A percentile compares a stretch with the other conserved stretches of the same genome.
Conservation (phyloP, 2,329 filamentous ascomycete species). For the Coleophoma crateriformis region DNA sequence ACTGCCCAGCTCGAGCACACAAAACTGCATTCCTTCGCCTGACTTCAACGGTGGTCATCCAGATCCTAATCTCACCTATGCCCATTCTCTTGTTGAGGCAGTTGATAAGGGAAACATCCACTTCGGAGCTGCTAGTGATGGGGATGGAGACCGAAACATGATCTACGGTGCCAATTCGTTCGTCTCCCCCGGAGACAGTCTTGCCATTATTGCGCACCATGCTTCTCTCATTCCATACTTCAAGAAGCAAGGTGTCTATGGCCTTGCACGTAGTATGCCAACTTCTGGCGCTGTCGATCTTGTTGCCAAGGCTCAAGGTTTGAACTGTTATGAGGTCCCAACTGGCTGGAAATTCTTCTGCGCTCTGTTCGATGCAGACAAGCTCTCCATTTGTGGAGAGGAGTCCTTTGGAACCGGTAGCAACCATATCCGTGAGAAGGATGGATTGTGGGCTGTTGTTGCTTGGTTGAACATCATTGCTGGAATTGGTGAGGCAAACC, state of each 20-base stretch:
- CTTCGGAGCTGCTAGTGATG: constrained; percentile 94
- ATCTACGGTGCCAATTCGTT: constrained; percentile 97
- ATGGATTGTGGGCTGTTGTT: constrained; percentile 94
- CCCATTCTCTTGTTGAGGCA: constrained; percentile 86
- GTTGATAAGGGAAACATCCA: constrained; percentile 90
- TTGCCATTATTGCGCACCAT: constrained; percentile 97
- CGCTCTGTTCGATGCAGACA: constrained; percentile 87
- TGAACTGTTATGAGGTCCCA: constrained; percentile 92
- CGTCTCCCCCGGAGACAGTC: constrained; percentile 92
- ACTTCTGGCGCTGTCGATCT: constrained; percentile 93
- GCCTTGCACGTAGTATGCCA: constrained; percentile 94
- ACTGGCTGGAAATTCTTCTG: constrained; percentile 99
- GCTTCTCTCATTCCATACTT: constrained; percentile 97
- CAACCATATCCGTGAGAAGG: constrained; percentile 99
- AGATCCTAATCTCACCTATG: constrained; percentile 96
- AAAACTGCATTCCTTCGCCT: constrained; percentile 87
- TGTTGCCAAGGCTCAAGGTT: constrained; percentile 88
- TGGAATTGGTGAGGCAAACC: constrained; percentile 77
- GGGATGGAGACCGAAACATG: constrained; percentile 99
- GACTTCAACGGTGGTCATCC: constrained; percentile 98
- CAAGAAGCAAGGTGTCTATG: constrained; percentile 93
- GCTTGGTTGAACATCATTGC: constrained; percentile 99
- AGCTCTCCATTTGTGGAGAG: constrained; percentile 97
- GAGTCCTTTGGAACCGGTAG: constrained; percentile 97
- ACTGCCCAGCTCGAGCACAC: constrained; percentile 67